These are phyloP conservation scores for Escallonia rubra DNA, from an alignment of 129 eudicot genomes.

Conservation along the genomic window DNA sequence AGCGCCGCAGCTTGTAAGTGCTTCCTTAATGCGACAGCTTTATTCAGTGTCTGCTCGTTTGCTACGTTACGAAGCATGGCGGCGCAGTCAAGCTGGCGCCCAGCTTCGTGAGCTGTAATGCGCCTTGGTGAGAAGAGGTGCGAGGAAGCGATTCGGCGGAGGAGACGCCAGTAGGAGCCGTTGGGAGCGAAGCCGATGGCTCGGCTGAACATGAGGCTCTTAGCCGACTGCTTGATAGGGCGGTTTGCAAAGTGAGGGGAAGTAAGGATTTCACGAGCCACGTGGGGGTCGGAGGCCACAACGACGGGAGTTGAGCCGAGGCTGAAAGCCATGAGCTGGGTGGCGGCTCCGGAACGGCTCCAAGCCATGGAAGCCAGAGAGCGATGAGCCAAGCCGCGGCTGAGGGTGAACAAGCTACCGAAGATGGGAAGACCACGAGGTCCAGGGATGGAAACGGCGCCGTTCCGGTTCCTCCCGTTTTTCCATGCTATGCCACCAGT, in stretches of 20 bases:
- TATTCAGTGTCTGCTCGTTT: neutral
- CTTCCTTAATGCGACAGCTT: slow-evolving; percentile 6
- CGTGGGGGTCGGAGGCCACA: slow-evolving; percentile 20
- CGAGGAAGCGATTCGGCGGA: slow-evolving; percentile 24
- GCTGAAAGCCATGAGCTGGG: slow-evolving; percentile 37
- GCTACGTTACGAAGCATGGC: slow-evolving; percentile 4
- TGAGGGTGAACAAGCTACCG: slow-evolving; percentile 28
- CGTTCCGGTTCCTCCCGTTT: slow-evolving; percentile 2
- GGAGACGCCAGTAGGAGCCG: slow-evolving; percentile 32
- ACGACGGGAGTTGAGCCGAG: slow-evolving; percentile 23
- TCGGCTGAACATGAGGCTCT: slow-evolving; percentile 25
- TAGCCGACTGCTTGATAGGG: slow-evolving; percentile 34
- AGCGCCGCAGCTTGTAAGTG: slow-evolving; percentile 17
- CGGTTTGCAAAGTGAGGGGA: slow-evolving; percentile 26
- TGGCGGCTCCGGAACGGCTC: slow-evolving; percentile 1
- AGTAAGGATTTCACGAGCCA: slow-evolving; percentile 20
- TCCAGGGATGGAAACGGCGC: slow-evolving; percentile 23
- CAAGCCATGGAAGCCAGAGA: slow-evolving; percentile 22
- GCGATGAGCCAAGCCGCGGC: slow-evolving; percentile 32
- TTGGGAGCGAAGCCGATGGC: slow-evolving; percentile 44
- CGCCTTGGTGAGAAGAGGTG: slow-evolving; percentile 22
- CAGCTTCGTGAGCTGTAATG: neutral
- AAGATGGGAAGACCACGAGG: slow-evolving; percentile 31
- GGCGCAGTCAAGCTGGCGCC: slow-evolving; percentile 3
- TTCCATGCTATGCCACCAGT: slow-evolving; percentile 39